Evolutionary conservation across 164 flowering plant genomes (phyloP).

Genomic region (Kingdonia uniflora): DNA sequence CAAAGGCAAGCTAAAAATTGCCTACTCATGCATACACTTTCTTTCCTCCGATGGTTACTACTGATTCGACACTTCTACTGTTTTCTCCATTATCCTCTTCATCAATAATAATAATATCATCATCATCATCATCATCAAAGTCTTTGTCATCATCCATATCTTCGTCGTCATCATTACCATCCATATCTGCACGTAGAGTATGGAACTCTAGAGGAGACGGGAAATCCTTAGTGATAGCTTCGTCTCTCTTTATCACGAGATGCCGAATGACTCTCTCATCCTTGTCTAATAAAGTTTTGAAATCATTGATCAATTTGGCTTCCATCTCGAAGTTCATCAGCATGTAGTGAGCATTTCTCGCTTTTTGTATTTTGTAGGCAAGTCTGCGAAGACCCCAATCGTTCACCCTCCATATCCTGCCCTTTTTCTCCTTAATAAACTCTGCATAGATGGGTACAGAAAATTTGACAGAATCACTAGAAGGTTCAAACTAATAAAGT

Average conservation of each 20-base stretch:
- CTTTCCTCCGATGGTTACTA: conserved; percentile 7
- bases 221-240: conserved; percentile 70
- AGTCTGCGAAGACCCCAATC: conserved; percentile 93
- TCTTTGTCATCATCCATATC: conserved; percentile 13
- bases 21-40: conserved; percentile 21
- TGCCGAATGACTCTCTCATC: conserved; percentile 94
- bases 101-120: conserved; percentile 3
- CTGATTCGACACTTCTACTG: conserved; percentile 8
- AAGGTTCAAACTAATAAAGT: not conserved
- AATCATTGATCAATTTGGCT: conserved; percentile 75
- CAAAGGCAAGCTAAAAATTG: too few species aligned
- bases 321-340: conserved; percentile 92
- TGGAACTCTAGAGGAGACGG: conserved; percentile 88
- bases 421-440: conserved; percentile 71
- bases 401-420: conserved; percentile 66
- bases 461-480: not conserved
- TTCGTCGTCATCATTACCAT: conserved; percentile 31
- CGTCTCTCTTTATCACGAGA: conserved; percentile 80
- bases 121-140: conserved; percentile 10
- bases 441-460: conserved; percentile 27
- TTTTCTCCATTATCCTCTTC: conserved; percentile 14
- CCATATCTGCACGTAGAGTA: conserved; percentile 30
- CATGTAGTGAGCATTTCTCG: conserved; percentile 71
- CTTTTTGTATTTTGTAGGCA: conserved; percentile 87
- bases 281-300: conserved; percentile 69